Base-by-base conservation (phyloP, 768 basidiomycete genomes). In the Clavulina sp. region DNA sequence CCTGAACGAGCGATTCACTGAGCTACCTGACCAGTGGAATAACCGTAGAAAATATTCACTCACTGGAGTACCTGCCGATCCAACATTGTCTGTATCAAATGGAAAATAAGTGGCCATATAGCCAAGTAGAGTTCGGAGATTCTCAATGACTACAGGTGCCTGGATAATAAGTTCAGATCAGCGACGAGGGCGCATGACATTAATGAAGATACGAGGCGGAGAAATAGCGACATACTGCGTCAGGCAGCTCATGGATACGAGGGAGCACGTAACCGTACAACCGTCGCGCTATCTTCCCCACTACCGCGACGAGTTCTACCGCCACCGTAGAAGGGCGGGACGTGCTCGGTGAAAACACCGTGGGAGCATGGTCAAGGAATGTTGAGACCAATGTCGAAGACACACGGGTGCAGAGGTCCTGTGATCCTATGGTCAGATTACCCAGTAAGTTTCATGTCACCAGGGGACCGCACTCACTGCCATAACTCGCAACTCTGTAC, bases 41-140 rank as follows among this genome's bases (percentile, higher is more conserved):
- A n/a, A n/a, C n/a, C n/a, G n/a, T n/a, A n/a, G n/a, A n/a, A n/a
- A n/a, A n/a, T n/a, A 23, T 26, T n/a, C 19, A 46, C 57, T 9
- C 34, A 75, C 84, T 72, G 80, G 80, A 56, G 73, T 69, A 60
- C 84, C 80, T n/a, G n/a, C 41, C 73, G 69, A 52, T 63, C 60
- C 2, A 55, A 52, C 2, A 57, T 56, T 3, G 68, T 65, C 54
- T 68, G 66, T 63, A 38, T 60, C 63, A 63, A 88, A 89, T 1
- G 92, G 92, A 62, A 97, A 95, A 64, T 89, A 88, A 2, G 80
- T 70, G 4, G 76, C 64, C 73, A 93, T 81, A 60, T 87, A 78
- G 7, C 72, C 71, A 0, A 95, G 68, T 18, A 95, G 63, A 7
- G 63, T 64, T 52, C 67, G 68, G 40, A 88, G 68, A 49, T 80